phyloP scores from a whole-genome alignment of 1,284 basidiomycete species.

The Trichosporon sp. region DNA sequence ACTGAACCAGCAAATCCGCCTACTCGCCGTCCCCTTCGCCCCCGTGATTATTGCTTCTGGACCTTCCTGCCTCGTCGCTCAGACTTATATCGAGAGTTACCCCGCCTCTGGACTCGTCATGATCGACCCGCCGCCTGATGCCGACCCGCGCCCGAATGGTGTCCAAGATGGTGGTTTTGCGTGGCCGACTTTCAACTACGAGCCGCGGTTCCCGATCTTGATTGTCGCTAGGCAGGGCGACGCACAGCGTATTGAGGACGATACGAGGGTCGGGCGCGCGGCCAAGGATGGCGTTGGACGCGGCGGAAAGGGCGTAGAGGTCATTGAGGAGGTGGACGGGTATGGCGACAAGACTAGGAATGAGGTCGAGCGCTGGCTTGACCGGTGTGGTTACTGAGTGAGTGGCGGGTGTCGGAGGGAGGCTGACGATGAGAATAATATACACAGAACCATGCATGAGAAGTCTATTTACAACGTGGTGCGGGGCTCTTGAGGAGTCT shows the following conservation, averaged over 20 bases:
- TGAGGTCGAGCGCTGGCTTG: conserved; percentile 48
- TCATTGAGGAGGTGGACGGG: conserved; percentile 29
- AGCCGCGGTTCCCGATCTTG: conserved; percentile 60
- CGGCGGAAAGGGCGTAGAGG: conserved; percentile 40
- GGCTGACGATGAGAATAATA: neutral
- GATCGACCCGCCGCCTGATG: conserved; percentile 54
- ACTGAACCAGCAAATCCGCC: conserved; percentile 36
- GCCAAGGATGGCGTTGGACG: conserved; percentile 29
- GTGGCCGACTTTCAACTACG: conserved; percentile 57
- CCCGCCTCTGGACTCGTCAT: conserved; percentile 59
- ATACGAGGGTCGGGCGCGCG: conserved; percentile 21
- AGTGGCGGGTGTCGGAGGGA: neutral
- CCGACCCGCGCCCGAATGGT: conserved; percentile 27
- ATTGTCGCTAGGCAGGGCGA: conserved; percentile 30
- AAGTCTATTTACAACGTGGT: too few species aligned
- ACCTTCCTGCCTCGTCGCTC: conserved; percentile 54
- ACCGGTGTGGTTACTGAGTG: conserved; percentile 39
- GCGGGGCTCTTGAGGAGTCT: too few species aligned
- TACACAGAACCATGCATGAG: too few species aligned
- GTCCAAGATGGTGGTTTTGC: conserved; percentile 11
- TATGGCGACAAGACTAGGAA: conserved; percentile 33
- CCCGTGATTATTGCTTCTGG: conserved; percentile 59
- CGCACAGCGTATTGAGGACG: neutral
- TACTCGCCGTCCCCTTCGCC: conserved; percentile 57
- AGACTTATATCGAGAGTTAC: conserved; percentile 62